A percentile compares a stretch with the other conserved stretches of the same genome.
These are phyloP conservation scores for Quercus cerris DNA, from an alignment of 306 rosid genomes.

Conservation along the genomic window DNA sequence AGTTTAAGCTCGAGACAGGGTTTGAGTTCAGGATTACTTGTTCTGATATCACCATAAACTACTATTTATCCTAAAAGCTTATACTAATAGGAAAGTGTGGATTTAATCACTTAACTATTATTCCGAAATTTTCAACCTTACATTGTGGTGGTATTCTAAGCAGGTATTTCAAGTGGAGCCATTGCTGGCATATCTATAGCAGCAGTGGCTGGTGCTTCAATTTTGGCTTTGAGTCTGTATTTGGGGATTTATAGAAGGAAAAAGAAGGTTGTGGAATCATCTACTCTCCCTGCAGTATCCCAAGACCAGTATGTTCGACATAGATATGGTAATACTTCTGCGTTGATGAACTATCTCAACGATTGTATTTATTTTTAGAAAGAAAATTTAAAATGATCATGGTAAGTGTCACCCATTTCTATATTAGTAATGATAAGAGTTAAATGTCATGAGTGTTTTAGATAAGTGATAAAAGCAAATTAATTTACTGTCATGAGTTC, in stretches of 20 bases:
- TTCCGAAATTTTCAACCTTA: neutral
- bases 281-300: slow-evolving; percentile 30
- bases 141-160: slow-evolving; percentile 29
- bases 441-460: neutral
- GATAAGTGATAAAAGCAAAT: too few relatives aligned
- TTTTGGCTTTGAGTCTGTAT: slow-evolving; percentile 36
- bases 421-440: neutral
- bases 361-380: neutral
- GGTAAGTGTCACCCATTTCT: neutral
- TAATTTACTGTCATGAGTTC: neutral
- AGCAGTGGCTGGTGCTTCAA: slow-evolving; percentile 38
- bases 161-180: slow-evolving; percentile 53
- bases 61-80: too few relatives aligned
- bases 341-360: neutral
- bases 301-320: slow-evolving; percentile 35
- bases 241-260: slow-evolving; percentile 35
- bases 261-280: slow-evolving; percentile 30
- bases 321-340: slow-evolving; percentile 29
- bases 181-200: slow-evolving; percentile 51
- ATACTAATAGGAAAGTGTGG: too few relatives aligned
- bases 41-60: too few relatives aligned
- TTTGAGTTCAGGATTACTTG: too few relatives aligned
- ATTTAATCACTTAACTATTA: too few relatives aligned
- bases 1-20: too few relatives aligned
- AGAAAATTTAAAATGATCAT: neutral